Conservation (phyloP, 495 filamentous ascomycete genomes). For the Geopyxis carbonaria region DNA sequence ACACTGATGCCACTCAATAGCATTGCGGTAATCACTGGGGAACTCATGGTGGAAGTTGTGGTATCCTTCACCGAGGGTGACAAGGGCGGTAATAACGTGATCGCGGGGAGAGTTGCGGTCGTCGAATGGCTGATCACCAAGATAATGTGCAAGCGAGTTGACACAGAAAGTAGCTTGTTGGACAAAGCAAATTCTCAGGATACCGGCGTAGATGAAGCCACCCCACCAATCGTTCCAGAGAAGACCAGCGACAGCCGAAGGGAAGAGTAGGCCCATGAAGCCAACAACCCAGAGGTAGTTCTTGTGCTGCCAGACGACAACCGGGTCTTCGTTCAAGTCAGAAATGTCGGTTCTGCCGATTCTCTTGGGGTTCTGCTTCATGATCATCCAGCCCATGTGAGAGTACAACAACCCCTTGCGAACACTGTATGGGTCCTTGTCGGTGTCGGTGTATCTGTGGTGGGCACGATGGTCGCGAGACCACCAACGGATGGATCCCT, state of each 20-base stretch:
- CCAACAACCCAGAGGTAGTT: constrained; percentile 82
- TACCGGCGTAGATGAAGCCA: constrained; percentile 87
- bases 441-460: constrained; percentile 97
- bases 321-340: constrained; percentile 84
- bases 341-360: constrained; percentile 93
- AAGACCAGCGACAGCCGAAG: constrained; percentile 66
- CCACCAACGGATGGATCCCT: constrained; percentile 97
- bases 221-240: constrained; percentile 82
- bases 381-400: constrained; percentile 84
- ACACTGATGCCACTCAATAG: constrained; percentile 95
- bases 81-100: constrained; percentile 85
- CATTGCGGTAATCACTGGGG: constrained; percentile 96
- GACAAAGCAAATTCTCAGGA: constrained; percentile 93
- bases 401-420: constrained; percentile 96
- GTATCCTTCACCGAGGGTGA: constrained; percentile 94
- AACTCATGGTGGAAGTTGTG: constrained; percentile 99
- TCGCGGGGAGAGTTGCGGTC: constrained; percentile 97
- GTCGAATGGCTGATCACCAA: constrained; percentile 97
- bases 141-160: constrained; percentile 97
- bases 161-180: constrained; percentile 99
- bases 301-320: constrained; percentile 88
- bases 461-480: constrained; percentile 89
- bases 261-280: constrained; percentile 73
- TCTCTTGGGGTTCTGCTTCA: constrained; percentile 86
- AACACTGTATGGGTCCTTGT: constrained; percentile 97